Base-by-base conservation (phyloP, 2,329 filamentous ascomycete genomes). In the Didymella sp. region DNA sequence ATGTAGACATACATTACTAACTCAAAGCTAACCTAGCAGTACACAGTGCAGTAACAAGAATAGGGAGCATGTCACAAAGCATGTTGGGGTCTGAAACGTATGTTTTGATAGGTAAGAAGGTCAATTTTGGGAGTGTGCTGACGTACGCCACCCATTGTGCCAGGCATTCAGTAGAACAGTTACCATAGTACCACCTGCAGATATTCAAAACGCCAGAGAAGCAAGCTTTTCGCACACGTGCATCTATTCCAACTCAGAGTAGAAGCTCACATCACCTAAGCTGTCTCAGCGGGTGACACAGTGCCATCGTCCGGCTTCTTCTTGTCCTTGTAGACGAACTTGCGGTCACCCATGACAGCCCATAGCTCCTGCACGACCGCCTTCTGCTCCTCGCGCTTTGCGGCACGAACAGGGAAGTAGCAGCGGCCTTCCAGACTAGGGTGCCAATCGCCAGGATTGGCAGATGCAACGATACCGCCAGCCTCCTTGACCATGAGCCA, bases 401-500 rank as follows among this genome's bases (percentile, higher is more conserved):
- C 75, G 3, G 50, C 65, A 4, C 74, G 61, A 4, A 77, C 70
- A 8, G 69, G 69, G 25, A 77, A 68, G 52, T 77, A 77, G 4
- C 67, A 40, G 0, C 74, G 65, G 2, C 75, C 73, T 33, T 77
- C 74, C 0, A 77, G 47, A 0, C 60, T 61, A 0, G 74, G 73
- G 0, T 73, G 47, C 75, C 75, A 77, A 21, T 73, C 61, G 2
- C 70, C 70, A 3, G 74, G 74, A 35, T 77, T 77, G 0, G 73
- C 72, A 13, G 66, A 69, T 1, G 69, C 73, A 1, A 77, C 70
- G 12, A 76, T 64, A 0, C 75, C 75, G 1, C 75, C 74, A 6
- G 75, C 73, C 51, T 77, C 75, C 45, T 76, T 67, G 0, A 77
- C 60, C 21, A 77, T 74, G n/a, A 69, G 58, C 74, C 74, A 77